A percentile compares a stretch with the other conserved stretches of the same genome.
These are phyloP conservation scores for Liriodendron chinense DNA, from an alignment of 164 flowering plant genomes.

Conservation along the genomic window DNA sequence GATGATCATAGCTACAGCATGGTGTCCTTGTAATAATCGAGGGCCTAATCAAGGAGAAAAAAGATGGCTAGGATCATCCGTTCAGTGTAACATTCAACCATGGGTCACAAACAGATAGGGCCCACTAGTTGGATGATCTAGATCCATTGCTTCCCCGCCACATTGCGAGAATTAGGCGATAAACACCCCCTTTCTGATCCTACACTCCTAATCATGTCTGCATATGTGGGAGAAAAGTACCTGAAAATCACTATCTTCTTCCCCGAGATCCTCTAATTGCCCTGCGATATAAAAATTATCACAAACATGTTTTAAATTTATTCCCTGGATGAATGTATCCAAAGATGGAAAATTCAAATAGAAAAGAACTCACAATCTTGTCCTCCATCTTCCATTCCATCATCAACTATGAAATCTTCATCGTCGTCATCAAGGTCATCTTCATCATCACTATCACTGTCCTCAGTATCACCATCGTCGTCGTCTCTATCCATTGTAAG, in stretches of 20 bases:
- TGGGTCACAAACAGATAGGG: no score
- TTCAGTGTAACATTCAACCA: no score
- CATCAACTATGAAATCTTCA: not conserved
- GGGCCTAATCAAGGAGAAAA: no score
- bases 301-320: not conserved
- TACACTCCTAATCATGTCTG: not conserved
- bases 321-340: not conserved
- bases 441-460: not conserved
- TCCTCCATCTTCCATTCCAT: not conserved
- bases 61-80: no score
- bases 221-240: slow-evolving; percentile 5
- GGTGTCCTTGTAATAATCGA: no score
- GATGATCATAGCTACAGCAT: no score
- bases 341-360: not conserved
- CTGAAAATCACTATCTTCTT: slow-evolving; percentile 21
- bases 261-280: slow-evolving; percentile 14
- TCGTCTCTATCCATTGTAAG: not conserved
- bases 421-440: not conserved
- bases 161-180: not conserved
- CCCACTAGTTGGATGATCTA: no score
- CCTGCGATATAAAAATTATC: not conserved
- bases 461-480: not conserved
- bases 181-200: not conserved
- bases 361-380: not conserved
- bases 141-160: no score